Base-by-base conservation (phyloP, 2,329 filamentous ascomycete genomes). In the Ophiostoma sp. region DNA sequence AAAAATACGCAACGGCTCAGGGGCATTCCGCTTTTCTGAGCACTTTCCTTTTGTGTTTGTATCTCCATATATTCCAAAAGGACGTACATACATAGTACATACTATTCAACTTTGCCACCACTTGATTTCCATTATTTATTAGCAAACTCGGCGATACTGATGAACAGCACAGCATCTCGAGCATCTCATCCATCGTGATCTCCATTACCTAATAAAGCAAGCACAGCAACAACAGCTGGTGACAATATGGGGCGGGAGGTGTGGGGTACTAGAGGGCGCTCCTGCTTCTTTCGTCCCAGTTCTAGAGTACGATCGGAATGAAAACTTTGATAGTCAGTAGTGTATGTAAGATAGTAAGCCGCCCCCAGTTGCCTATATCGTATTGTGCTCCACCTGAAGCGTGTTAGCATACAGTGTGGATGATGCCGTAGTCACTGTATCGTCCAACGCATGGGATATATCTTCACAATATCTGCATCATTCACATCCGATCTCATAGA, bases 1-100 rank as follows among this genome's bases (percentile, higher is more conserved):
- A 57, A 17, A 54, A 57, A 57, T 57, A 57, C 52, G 57, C 57
- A 62, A 62, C 57, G 57, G 57, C 57, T 62, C 57, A 62, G 57
- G 57, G 57, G 57, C 27, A 62, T 62, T 33, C 57, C 57, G 57
- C 57, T 62, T 62, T 62, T 62, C n/a, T 57, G 44, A 27, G 17
- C 66, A 48, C 36, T 27, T 23, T 31, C 20, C 52, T 67, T n/a
- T 17, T 54, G 17, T 15, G 17, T n/a, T 17, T 67, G 11, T 35
- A 36, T 67, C 33, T 67, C 36, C 52, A 57, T 57, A 57, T 27
- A 27, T 15, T 17, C 23, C n/a, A 57, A 57, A 27, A 23, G 52
- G n/a, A 27, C 52, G 11, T 15, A 11, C 39, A 41, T 41, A 41
- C 39, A 13, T 41, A 41, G 3, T 39, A 8, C 11, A 39, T 48